These are phyloP conservation scores for Orbilia quercus DNA, from an alignment of 2,329 filamentous ascomycete species.

Conservation along the genomic window DNA sequence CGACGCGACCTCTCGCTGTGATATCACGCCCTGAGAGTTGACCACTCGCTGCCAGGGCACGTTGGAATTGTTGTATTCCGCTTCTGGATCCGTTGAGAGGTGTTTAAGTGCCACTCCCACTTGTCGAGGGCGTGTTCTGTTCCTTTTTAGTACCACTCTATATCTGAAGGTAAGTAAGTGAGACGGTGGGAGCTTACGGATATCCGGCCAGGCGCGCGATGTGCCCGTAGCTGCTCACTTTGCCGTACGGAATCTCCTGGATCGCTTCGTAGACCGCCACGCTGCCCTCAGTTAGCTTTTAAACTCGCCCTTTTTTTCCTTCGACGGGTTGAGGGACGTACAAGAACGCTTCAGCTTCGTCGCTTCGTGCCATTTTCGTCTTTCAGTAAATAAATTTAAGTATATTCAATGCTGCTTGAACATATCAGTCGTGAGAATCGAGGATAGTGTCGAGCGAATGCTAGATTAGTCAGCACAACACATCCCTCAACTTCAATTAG, in stretches of 20 bases:
- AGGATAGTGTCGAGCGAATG: too few species aligned
- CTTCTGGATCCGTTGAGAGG: slow-evolving; percentile 70
- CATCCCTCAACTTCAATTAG: not conserved
- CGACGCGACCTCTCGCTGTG: slow-evolving; percentile 70
- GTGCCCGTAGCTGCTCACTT: slow-evolving; percentile 87
- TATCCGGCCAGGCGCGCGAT: slow-evolving; percentile 77
- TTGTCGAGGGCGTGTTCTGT: slow-evolving; percentile 71
- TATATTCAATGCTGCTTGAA: not conserved
- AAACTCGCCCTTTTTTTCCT: not conserved
- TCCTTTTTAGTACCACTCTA: not conserved
- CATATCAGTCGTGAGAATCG: not conserved
- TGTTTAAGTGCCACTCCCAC: slow-evolving; percentile 92
- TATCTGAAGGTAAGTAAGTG: not conserved
- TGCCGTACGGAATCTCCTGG: slow-evolving; percentile 83
- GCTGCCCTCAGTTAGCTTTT: not conserved
- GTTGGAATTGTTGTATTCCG: slow-evolving; percentile 75
- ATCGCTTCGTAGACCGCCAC: slow-evolving; percentile 81
- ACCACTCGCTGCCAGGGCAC: slow-evolving; percentile 97
- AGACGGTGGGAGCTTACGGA: slow-evolving; percentile 68
- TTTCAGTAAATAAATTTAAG: too few species aligned
- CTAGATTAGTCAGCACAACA: too few species aligned
- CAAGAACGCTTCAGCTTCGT: slow-evolving; percentile 80
- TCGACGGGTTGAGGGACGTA: slow-evolving; percentile 59
- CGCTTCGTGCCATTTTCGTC: slow-evolving; percentile 61
- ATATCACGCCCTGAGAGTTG: slow-evolving; percentile 83